Evolutionary conservation across 164 flowering plant genomes (phyloP).

Genomic region (Platanus orientalis): DNA sequence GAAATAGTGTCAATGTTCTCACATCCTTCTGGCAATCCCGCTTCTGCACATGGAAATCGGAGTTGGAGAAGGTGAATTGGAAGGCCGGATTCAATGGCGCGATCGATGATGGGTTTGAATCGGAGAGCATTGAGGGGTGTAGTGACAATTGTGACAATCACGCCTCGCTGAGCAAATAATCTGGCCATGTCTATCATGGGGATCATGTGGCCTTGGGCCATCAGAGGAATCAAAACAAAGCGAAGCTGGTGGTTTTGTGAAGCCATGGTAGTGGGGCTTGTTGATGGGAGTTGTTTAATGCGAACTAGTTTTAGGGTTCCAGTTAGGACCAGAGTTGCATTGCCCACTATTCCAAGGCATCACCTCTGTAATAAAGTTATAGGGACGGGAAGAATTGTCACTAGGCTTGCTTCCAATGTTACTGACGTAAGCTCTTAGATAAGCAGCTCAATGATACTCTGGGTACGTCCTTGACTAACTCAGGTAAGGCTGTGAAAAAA

Average conservation of each 20-base stretch:
- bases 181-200: slow-evolving; percentile 57
- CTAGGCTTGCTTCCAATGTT: too few species aligned
- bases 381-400: too few species aligned
- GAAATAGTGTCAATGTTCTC: slow-evolving; percentile 45
- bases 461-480: too few species aligned
- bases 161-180: slow-evolving; percentile 33
- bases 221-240: slow-evolving; percentile 23
- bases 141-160: slow-evolving; percentile 39
- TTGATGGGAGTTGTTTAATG: too few species aligned
- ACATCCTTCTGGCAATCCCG: slow-evolving; percentile 39
- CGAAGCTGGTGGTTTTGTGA: slow-evolving; percentile 16
- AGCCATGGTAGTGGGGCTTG: background rate
- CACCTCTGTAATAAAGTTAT: too few species aligned
- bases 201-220: slow-evolving; percentile 30
- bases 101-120: slow-evolving; percentile 11
- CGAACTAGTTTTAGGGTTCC: too few species aligned
- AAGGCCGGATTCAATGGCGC: slow-evolving; percentile 23
- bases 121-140: slow-evolving; percentile 43
- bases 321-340: too few species aligned
- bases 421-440: too few species aligned
- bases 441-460: too few species aligned
- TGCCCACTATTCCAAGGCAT: too few species aligned
- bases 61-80: slow-evolving; percentile 22
- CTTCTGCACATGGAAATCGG: slow-evolving; percentile 29
- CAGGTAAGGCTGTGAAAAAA: too few species aligned